Evolutionary conservation across 2,329 filamentous ascomycete genomes (phyloP), one percentile per base, ranked within the genome.

Genomic region (Alternaria burnsii): DNA sequence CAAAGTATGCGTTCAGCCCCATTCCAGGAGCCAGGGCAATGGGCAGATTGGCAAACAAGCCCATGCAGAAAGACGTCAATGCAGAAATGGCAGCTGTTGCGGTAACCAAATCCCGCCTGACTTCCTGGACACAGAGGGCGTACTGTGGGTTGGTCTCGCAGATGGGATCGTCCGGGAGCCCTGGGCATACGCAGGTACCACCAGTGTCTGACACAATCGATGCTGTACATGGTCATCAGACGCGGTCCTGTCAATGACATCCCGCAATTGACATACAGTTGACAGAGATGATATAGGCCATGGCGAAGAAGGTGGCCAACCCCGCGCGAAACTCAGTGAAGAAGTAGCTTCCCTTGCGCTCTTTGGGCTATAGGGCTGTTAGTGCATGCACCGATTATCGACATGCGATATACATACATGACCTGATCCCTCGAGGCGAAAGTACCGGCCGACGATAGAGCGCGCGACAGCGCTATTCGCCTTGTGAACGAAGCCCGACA

Each of bases 1-100:
- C 86, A 74, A 96, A 96, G 77, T 96, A 96, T 18, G 92, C 92
- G 73, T 97, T 97, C 56, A 96, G 78, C 26, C 93, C 90, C 90
- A 93, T 91, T 38, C 90, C 90, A 16, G 90, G 90, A 7, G 89
- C 90, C 43, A 92, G 79, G 9, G 87, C 89, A 67, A 92, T 88
- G 2, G 92, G 92, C 81, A 94, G 83, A 68, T 96, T 96, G 63
- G 93, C 89, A 65, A 94, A 88, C 1, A 94, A 78, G 20, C 93
- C 93, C 90, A 96, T 93, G 78, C 84, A 89, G 78, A 96, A 93
- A n/a, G 88, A 90, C 3, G 90, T 87, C 47, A 97, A 80, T 26
- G 91, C 90, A 14, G 91, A 86, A 66, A 95, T 94, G 55, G 92
- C 92, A 44, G 93, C 92, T 5, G 93, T 96, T 11, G 90, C 92